phyloP scores from a whole-genome alignment of 1,284 basidiomycete species.

The Leccinum fuscescens region DNA sequence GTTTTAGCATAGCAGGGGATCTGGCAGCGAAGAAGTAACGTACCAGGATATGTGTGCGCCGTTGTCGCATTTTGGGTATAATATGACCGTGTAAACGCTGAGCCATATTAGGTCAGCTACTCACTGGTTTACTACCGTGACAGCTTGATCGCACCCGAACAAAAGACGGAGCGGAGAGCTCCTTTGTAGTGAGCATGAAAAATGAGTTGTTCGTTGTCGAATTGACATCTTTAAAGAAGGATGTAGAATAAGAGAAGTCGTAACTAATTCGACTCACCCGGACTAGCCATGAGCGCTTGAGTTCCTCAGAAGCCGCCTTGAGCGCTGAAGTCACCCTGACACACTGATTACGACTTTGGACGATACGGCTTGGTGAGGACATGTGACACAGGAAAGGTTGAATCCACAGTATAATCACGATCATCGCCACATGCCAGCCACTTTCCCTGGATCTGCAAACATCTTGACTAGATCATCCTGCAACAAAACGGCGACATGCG shows the following conservation, averaged over 20 bases:
- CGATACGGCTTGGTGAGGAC: conserved; percentile 42
- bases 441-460: conserved; percentile 35
- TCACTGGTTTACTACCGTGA: conserved; percentile 36
- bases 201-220: conserved; percentile 30
- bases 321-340: conserved; percentile 40
- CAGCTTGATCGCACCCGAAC: conserved; percentile 43
- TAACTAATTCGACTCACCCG: conserved; percentile 31
- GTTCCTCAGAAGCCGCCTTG: conserved; percentile 32
- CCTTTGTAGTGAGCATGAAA: conserved; percentile 44
- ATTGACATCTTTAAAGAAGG: conserved; percentile 21
- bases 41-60: conserved; percentile 13
- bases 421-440: conserved; percentile 20
- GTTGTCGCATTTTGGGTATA: conserved; percentile 18
- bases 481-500: conserved; percentile 48
- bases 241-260: conserved; percentile 4
- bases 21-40: conserved; percentile 4
- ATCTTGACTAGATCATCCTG: conserved; percentile 55
- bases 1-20: conserved; percentile 13
- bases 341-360: conserved; percentile 45
- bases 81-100: conserved; percentile 17
- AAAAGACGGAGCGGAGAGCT: conserved; percentile 43
- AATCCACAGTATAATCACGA: not conserved
- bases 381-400: conserved; percentile 18
- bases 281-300: conserved; percentile 23
- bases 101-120: conserved; percentile 9